Evolutionary conservation across 148 eudicot species (phyloP).

Genomic region (Rhododendron kiyosumense): DNA sequence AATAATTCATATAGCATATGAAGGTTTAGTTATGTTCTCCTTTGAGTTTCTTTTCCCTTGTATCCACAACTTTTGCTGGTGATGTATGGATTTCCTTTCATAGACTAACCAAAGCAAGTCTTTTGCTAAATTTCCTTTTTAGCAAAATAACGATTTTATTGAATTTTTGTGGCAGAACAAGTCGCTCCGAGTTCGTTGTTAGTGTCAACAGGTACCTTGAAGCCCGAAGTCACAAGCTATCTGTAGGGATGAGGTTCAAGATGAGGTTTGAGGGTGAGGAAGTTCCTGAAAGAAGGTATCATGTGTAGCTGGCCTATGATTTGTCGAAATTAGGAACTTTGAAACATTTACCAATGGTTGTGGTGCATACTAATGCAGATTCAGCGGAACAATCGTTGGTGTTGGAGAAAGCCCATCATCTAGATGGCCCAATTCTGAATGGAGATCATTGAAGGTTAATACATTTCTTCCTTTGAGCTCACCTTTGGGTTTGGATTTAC

Average conservation of each 20-base stretch:
- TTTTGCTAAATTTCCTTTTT: not conserved
- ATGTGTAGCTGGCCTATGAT: constrained; percentile 1
- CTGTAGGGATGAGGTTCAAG: constrained; percentile 94
- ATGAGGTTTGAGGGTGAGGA: constrained; percentile 98
- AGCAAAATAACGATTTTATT: not conserved
- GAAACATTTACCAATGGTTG: not conserved
- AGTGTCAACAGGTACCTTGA: constrained; percentile 88
- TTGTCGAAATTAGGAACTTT: not conserved
- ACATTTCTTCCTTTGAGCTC: not conserved
- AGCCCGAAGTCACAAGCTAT: constrained; percentile 66
- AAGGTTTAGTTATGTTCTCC: not conserved
- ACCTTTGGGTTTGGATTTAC: not conserved
- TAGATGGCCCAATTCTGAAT: constrained; percentile 79
- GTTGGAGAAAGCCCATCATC: constrained; percentile 58
- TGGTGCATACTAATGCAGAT: constrained; percentile 42
- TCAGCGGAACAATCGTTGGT: constrained; percentile 93
- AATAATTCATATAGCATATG: not conserved
- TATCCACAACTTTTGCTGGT: not conserved
- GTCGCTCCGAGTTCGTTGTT: constrained; percentile 83
- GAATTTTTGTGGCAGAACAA: constrained; percentile 54
- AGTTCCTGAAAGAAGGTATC: constrained; percentile 89
- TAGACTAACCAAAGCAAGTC: not conserved
- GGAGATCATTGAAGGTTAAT: constrained; percentile 89
- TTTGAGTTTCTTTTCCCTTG: not conserved
- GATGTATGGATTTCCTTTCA: not conserved